Evolutionary conservation across 495 filamentous ascomycete species (phyloP).

Genomic region (Podospora didyma): DNA sequence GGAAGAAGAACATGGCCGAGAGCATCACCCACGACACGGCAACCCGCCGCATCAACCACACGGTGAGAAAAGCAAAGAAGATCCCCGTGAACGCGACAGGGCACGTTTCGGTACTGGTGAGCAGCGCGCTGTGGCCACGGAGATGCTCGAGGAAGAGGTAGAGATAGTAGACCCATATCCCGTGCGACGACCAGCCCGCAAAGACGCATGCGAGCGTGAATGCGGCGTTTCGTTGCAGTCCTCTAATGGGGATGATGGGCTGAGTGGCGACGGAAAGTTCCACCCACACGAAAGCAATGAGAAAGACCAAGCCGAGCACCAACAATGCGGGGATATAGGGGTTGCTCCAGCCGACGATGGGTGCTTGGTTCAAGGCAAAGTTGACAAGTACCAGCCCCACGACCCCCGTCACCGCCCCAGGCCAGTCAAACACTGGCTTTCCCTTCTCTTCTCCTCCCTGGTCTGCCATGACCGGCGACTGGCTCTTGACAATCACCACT

Average conservation of each 20-base stretch:
- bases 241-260: constrained; percentile 52
- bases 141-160: constrained; percentile 51
- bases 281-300: constrained; percentile 47
- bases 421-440: constrained; percentile 42
- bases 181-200: constrained; percentile 57
- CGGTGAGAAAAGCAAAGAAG: constrained; percentile 36
- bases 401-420: constrained; percentile 49
- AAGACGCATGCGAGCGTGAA: constrained; percentile 54
- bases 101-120: constrained; percentile 29
- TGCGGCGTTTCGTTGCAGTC: constrained; percentile 43
- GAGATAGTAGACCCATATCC: constrained; percentile 56
- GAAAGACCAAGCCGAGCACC: constrained; percentile 46
- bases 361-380: constrained; percentile 57
- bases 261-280: constrained; percentile 35
- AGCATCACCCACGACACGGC: constrained; percentile 44
- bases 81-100: constrained; percentile 31
- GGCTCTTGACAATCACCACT: background rate
- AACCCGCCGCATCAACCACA: constrained; percentile 40
- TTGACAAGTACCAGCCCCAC: constrained; percentile 53
- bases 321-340: constrained; percentile 49
- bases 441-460: background rate
- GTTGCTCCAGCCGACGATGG: constrained; percentile 52
- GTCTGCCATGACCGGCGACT: background rate
- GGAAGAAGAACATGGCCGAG: constrained; percentile 44
- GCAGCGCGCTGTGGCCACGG: constrained; percentile 40